Base-by-base conservation (phyloP, 129 eudicot species). In the Chrysanthemum seticuspe region DNA sequence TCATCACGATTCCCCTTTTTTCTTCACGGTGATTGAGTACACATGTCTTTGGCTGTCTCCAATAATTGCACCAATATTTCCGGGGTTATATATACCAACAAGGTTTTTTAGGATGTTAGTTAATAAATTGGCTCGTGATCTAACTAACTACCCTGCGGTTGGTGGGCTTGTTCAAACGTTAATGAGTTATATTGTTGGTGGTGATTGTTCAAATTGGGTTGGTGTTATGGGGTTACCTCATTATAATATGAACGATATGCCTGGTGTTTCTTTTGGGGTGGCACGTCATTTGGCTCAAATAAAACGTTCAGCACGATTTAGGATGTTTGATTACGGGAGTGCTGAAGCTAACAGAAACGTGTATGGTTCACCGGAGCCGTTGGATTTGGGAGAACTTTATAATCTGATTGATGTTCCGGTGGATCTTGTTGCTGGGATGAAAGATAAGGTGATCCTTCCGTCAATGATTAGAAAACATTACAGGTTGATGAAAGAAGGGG, bases 161-260 rank as follows among this genome's bases (percentile, higher is more conserved):
- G 98, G 98, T 5, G 98, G 98, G 51, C 87, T 94, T 3, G 98
- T 94, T 5, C 98, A 94, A 76, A 90, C 97, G 52, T 80, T 94
- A 8, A 85, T 94, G 84, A 77, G 98, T 68, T 94, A 94, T 21
- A 83, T 84, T 10, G 90, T 88, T 2, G 98, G 98, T 11, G 98
- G 98, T 3, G 98, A 94, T 67, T 77, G 89, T 78, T 94, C 98
- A 6, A 90, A 94, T 52, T 94, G 98, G 98, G 84, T 94, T 0
- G 98, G 98, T 23, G 98, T 89, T 1, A 64, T 94, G 44, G 98
- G 97, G 2, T 57, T 89, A 57, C 96, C 97, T 0, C 98, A 94
- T 78, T 94, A 94, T 59, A 94, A 94, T 62, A 90, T 94, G 97
- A 94, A 86, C 44, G 89, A 94, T 67, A 94, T 94, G 98, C 98